Percentiles rank a stretch among this genome's conserved stretches.
These are phyloP conservation scores for Zasmidium citrigriseum DNA, from an alignment of 2,329 filamentous ascomycete genomes.

Conservation along the genomic window DNA sequence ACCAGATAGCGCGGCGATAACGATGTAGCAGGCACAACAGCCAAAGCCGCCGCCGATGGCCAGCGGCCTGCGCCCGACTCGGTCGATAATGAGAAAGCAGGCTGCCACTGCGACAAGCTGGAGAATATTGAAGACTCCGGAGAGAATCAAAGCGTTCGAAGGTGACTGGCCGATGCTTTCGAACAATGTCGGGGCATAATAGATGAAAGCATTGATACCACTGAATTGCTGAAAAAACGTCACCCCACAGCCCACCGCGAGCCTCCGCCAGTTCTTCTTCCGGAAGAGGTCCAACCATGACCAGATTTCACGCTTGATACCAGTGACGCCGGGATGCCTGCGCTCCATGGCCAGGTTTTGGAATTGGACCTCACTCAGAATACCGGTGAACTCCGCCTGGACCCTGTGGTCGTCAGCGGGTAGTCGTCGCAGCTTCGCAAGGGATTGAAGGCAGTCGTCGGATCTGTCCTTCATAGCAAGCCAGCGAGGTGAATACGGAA, in stretches of 20 bases:
- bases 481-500: slow-evolving; percentile 32
- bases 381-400: slow-evolving; percentile 51
- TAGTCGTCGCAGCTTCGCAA: slow-evolving; percentile 33
- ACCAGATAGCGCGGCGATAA: slow-evolving; percentile 54
- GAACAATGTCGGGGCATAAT: slow-evolving; percentile 48
- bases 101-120: slow-evolving; percentile 37
- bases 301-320: not conserved
- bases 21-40: slow-evolving; percentile 48
- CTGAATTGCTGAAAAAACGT: slow-evolving; percentile 25
- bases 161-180: slow-evolving; percentile 35
- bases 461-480: slow-evolving; percentile 23
- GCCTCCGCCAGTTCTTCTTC: not conserved
- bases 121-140: slow-evolving; percentile 39
- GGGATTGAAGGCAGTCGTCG: slow-evolving; percentile 20
- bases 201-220: slow-evolving; percentile 43
- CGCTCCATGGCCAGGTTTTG: slow-evolving; percentile 42
- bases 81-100: slow-evolving; percentile 39
- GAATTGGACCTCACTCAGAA: slow-evolving; percentile 54
- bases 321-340: not conserved
- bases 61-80: slow-evolving; percentile 39
- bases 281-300: not conserved
- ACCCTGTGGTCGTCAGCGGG: slow-evolving; percentile 50
- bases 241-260: not conserved
- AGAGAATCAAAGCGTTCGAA: slow-evolving; percentile 35
- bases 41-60: slow-evolving; percentile 43